Evolutionary conservation across 176 grass and related monocot species (phyloP).

Genomic region (Hyparrhenia diplandra): DNA sequence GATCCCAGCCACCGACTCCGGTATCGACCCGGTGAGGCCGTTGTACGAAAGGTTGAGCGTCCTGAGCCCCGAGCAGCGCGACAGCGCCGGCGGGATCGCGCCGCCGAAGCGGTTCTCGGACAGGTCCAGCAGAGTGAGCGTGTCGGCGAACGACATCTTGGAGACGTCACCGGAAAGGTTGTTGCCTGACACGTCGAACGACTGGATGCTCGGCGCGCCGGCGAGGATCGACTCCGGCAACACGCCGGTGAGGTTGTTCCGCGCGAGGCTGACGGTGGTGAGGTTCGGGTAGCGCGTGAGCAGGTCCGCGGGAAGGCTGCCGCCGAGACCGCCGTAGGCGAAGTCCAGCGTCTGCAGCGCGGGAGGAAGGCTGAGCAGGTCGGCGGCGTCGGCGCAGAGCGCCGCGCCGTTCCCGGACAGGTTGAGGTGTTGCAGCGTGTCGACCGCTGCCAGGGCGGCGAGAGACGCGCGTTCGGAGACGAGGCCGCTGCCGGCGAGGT

Average conservation of each 20-base stretch:
- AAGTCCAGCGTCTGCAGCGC: slow-evolving; percentile 57
- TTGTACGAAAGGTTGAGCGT: slow-evolving; percentile 80
- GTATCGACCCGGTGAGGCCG: slow-evolving; percentile 49
- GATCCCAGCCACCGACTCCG: slow-evolving; percentile 36
- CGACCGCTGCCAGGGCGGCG: slow-evolving; percentile 32
- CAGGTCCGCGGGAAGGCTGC: slow-evolving; percentile 40
- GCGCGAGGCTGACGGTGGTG: slow-evolving; percentile 44
- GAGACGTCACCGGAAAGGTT: slow-evolving; percentile 72
- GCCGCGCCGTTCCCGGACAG: slow-evolving; percentile 56
- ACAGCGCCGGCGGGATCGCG: slow-evolving; percentile 54
- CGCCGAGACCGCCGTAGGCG: slow-evolving; percentile 52
- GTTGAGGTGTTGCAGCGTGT: slow-evolving; percentile 53
- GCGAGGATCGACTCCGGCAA: slow-evolving; percentile 37
- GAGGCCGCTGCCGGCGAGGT: slow-evolving; percentile 56
- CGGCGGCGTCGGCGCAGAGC: slow-evolving; percentile 39
- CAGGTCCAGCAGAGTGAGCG: slow-evolving; percentile 59
- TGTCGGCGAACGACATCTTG: slow-evolving; percentile 23
- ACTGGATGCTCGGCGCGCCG: slow-evolving; percentile 33
- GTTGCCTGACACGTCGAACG: slow-evolving; percentile 75
- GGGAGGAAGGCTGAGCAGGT: slow-evolving; percentile 40
- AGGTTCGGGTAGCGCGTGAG: slow-evolving; percentile 55
- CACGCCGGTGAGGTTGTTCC: slow-evolving; percentile 73
- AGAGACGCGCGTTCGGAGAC: slow-evolving; percentile 40
- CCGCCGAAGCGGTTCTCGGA: slow-evolving; percentile 59
- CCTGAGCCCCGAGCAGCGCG: slow-evolving; percentile 45